Conservation (phyloP, 1,284 basidiomycete genomes). For the Leccinum pachyderme region DNA sequence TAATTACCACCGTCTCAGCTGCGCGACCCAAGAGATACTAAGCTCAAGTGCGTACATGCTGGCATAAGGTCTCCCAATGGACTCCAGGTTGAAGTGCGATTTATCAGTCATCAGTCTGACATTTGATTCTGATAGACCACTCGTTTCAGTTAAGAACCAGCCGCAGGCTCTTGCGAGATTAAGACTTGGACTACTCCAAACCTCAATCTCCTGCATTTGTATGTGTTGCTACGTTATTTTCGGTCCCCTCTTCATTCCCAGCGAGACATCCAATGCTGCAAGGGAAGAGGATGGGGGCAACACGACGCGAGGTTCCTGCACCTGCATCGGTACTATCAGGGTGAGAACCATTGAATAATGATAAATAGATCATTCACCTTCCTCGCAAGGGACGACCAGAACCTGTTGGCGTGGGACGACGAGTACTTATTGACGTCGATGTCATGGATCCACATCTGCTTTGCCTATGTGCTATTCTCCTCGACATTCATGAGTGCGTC, state of each 20-base stretch:
- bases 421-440: constrained; percentile 1
- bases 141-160: background rate
- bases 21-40: background rate
- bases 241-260: too few species aligned
- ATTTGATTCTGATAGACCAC: background rate
- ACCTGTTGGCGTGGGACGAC: background rate
- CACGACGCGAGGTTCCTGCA: too few species aligned
- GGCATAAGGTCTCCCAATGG: background rate
- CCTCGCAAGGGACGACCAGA: too few species aligned
- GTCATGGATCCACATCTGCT: background rate
- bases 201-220: constrained; percentile 7
- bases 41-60: background rate
- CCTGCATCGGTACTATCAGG: too few species aligned
- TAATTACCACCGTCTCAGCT: background rate
- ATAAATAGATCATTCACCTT: too few species aligned
- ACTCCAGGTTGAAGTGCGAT: background rate
- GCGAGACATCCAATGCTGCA: too few species aligned
- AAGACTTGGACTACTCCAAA: background rate
- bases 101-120: background rate
- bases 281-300: too few species aligned
- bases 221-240: constrained; percentile 3
- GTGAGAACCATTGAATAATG: too few species aligned
- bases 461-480: background rate
- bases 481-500: constrained; percentile 4
- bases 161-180: background rate